Percentiles rank a stretch among this genome's conserved stretches.
These are phyloP conservation scores for Climacium dendroides DNA, from an alignment of 225 moss, liverwort and hornwort species.

Conservation along the genomic window DNA sequence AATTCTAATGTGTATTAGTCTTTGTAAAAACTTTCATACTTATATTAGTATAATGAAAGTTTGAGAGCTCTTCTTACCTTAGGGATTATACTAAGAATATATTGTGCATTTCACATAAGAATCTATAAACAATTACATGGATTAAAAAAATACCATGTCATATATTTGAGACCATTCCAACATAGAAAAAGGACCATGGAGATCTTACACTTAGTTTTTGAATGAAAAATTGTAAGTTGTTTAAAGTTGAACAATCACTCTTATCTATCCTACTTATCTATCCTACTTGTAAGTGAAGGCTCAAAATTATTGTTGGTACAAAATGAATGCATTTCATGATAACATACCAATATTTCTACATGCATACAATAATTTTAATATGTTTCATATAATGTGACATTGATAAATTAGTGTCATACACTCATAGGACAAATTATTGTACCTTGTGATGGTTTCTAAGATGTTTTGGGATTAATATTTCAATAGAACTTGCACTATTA, in stretches of 20 bases:
- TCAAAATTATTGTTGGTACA: background rate
- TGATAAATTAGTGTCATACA: background rate
- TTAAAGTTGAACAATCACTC: background rate
- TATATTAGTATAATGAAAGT: too few species aligned
- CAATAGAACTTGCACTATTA: fast-evolving
- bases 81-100: too few species aligned
- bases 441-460: background rate
- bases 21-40: too few species aligned
- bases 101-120: background rate
- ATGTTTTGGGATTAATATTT: background rate
- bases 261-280: background rate
- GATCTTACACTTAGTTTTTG: background rate
- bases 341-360: background rate
- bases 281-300: background rate
- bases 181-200: background rate
- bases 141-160: background rate
- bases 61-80: too few species aligned
- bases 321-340: background rate
- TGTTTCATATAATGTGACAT: background rate
- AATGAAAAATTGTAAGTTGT: background rate
- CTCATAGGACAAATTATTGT: background rate
- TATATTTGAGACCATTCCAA: background rate
- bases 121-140: background rate
- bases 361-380: background rate
- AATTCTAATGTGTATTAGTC: too few species aligned